Conservation (phyloP, 257 asterid genomes). For the Solanum pimpinellifolium region DNA sequence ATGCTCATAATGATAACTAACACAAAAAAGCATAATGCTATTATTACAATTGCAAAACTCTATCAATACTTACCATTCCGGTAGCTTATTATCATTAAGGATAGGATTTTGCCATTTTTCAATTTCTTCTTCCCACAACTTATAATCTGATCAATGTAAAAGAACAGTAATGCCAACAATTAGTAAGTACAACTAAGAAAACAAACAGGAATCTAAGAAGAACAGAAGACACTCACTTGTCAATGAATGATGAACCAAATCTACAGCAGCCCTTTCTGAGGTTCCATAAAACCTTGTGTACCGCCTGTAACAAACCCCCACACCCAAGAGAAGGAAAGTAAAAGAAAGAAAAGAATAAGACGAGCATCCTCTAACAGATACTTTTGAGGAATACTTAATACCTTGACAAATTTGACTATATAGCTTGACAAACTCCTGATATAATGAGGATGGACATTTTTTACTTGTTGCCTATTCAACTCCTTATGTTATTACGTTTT, state of each 20-base stretch:
- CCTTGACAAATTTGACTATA: neutral
- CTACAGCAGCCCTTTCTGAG: slow-evolving; percentile 71
- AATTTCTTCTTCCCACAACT: slow-evolving; percentile 95
- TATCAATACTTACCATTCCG: slow-evolving; percentile 69
- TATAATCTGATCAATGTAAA: slow-evolving; percentile 48
- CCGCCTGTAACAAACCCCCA: slow-evolving; percentile 57
- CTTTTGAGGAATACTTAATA: neutral
- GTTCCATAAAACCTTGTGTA: slow-evolving; percentile 94
- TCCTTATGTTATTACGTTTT: neutral
- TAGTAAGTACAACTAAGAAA: neutral
- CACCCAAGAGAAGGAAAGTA: slow-evolving; percentile 1
- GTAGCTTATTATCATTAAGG: slow-evolving; percentile 68
- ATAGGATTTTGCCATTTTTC: slow-evolving; percentile 97
- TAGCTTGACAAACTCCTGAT: neutral
- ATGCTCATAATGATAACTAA: neutral
- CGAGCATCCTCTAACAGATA: neutral
- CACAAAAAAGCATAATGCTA: neutral
- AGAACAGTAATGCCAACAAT: neutral
- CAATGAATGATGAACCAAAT: slow-evolving; percentile 86
- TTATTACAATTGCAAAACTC: neutral
- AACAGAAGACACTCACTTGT: slow-evolving; percentile 52
- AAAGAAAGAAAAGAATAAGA: neutral
- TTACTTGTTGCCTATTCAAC: neutral
- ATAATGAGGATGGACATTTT: neutral
- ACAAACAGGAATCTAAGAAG: neutral